phyloP scores from a whole-genome alignment of 1,284 basidiomycete species.

The Gastroboletus turbinatus region DNA sequence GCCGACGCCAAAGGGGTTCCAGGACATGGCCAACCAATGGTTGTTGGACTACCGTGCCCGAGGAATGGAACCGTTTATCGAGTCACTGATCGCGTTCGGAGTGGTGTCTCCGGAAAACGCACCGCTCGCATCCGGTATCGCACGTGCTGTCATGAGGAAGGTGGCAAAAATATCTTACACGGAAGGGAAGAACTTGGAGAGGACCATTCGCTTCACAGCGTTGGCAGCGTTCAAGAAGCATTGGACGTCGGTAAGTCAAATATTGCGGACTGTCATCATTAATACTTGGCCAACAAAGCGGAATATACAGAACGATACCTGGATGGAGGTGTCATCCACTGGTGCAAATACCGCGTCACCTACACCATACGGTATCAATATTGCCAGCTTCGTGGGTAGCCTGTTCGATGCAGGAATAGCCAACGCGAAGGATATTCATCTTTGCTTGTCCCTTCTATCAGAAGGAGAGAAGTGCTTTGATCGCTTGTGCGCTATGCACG shows the following conservation, averaged over 20 bases:
- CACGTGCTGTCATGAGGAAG: constrained; percentile 11
- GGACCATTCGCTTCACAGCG: constrained; percentile 15
- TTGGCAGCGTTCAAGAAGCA: constrained; percentile 21
- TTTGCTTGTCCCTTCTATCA: constrained; percentile 28
- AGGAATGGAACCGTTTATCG: constrained; percentile 20
- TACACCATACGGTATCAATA: constrained; percentile 25
- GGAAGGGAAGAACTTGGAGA: constrained; percentile 18
- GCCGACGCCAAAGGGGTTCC: constrained; percentile 13
- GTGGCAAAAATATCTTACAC: constrained; percentile 13
- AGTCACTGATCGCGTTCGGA: constrained; percentile 24
- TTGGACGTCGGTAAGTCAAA: constrained; percentile 29
- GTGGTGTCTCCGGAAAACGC: constrained; percentile 9
- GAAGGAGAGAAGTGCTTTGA: constrained; percentile 21
- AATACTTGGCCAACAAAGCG: not conserved
- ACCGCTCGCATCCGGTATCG: constrained; percentile 22
- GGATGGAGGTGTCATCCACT: constrained; percentile 3
- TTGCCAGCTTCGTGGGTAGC: constrained; percentile 34
- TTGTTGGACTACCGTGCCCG: constrained; percentile 19
- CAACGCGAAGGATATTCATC: constrained; percentile 26
- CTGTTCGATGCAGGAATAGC: constrained; percentile 28
- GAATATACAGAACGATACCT: constrained; percentile 17
- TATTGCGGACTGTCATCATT: not conserved
- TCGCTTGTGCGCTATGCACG: constrained; percentile 33
- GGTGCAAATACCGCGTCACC: not conserved
- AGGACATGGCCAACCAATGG: constrained; percentile 18